Evolutionary conservation across 108 stramenopile genomes (phyloP), one percentile per base, ranked within the genome.

Genomic region (Aurantiochytrium sp.): DNA sequence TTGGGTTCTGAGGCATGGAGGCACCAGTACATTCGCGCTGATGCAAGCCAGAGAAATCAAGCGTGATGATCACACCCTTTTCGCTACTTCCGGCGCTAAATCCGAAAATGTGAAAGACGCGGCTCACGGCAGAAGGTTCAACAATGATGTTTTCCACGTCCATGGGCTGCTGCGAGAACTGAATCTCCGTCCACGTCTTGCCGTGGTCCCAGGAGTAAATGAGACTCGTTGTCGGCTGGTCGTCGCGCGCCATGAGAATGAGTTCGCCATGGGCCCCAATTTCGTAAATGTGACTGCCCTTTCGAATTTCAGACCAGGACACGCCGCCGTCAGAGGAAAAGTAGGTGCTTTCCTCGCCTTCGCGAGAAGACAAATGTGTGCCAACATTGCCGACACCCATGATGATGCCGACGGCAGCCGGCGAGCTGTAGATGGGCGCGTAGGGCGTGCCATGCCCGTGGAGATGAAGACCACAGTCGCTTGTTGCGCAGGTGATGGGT

Each of bases 61-160:
- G 29, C 53, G 55, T 58, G 59, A 88, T 35, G 44, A 88, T 19
- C 23, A 58, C 58, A 5, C 88, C 88, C 25, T 69, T 28, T 42
- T 4, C 64, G 4, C 10, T 60, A 19, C 10, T 42, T 10, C 42
- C 42, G 28, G 21, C 28, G 42, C 59, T 58, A 8, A 59, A 35
- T 5, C 88, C 88, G 60, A 47, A 88, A 59, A 88, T 25, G 44
- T 58, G 59, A 35, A 88, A 88, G 19, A 35, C 5, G 28, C 29
- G 58, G 44, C 28, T 58, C 16, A 44, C 43, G 5, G 88, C 88
- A 5, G 28, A 58, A 29, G 88, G 88, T 44, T 88, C 88, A 28
- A 88, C 45, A 25, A 88, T 88, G 60, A 88, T 88, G 88, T 88
- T 88, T 43, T 88, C 88, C 8, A 88, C 58, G 16, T 58, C 53